These are phyloP conservation scores for Pholiota molesta DNA, from an alignment of 768 basidiomycete genomes.

Conservation along the genomic window DNA sequence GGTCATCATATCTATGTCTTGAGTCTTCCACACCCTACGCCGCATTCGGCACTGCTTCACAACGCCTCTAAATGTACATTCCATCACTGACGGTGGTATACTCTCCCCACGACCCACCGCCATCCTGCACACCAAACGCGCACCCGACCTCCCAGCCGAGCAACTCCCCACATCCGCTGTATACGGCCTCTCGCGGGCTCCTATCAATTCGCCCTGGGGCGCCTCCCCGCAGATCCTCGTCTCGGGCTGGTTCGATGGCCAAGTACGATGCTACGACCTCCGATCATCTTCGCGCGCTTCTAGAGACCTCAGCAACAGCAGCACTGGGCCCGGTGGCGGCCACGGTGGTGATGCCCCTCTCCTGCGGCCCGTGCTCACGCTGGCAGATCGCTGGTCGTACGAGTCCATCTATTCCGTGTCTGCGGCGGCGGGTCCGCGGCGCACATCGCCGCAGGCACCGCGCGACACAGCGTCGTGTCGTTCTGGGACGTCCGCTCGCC, in stretches of 20 bases:
- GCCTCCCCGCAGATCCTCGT: constrained; percentile 70
- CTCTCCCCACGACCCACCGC: constrained; percentile 52
- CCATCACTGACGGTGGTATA: constrained; percentile 44
- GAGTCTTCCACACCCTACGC: constrained; percentile 59
- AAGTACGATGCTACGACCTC: constrained; percentile 75
- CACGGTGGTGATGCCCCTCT: constrained; percentile 28
- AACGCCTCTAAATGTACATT: constrained; percentile 60
- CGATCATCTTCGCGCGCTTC: constrained; percentile 45
- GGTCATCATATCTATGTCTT: constrained; percentile 62
- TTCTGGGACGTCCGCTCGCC: constrained; percentile 81
- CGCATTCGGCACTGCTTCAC: constrained; percentile 68
- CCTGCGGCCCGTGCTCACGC: constrained; percentile 59
- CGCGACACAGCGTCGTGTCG: constrained; percentile 75
- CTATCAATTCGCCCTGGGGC: constrained; percentile 68
- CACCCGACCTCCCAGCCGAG: constrained; percentile 22
- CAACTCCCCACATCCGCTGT: constrained; percentile 54
- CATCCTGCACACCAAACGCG: constrained; percentile 44
- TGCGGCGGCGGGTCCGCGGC: constrained; percentile 70
- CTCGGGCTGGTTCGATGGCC: constrained; percentile 84
- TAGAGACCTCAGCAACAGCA: constrained; percentile 4
- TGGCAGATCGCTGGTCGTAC: constrained; percentile 68
- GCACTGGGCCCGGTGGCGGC: constrained; percentile 14
- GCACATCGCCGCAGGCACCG: constrained; percentile 76
- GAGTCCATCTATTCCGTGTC: constrained; percentile 80
- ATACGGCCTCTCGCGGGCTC: constrained; percentile 68